phyloP scores from a whole-genome alignment of 768 basidiomycete species.

The Mycena floridula region DNA sequence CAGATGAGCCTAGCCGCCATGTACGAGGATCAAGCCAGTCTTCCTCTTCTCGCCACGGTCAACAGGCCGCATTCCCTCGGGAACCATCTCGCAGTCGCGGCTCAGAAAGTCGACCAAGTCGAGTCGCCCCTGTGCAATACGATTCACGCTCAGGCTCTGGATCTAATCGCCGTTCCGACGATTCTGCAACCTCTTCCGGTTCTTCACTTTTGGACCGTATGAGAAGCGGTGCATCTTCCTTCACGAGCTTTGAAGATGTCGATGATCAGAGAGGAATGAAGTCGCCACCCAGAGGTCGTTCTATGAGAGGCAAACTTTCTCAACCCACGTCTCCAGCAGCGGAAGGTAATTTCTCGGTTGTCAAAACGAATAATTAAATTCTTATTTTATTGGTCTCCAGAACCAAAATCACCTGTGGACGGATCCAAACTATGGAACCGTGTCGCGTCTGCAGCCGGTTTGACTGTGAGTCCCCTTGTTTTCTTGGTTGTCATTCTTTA shows the following conservation, averaged over 20 bases:
- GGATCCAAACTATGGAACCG: slow-evolving; percentile 50
- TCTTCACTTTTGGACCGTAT: slow-evolving; percentile 33
- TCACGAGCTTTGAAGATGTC: slow-evolving; percentile 39
- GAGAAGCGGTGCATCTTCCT: slow-evolving; percentile 29
- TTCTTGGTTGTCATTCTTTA: no score
- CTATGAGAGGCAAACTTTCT: not conserved
- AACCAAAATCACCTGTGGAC: slow-evolving; percentile 20
- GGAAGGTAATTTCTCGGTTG: slow-evolving; percentile 1
- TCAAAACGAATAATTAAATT: no score
- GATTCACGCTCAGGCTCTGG: slow-evolving; percentile 1
- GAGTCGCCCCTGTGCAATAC: slow-evolving; percentile 5
- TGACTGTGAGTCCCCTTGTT: slow-evolving; percentile 53
- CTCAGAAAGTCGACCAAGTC: slow-evolving; percentile 1
- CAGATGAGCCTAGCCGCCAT: slow-evolving; percentile 4
- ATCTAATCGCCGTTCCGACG: slow-evolving; percentile 14
- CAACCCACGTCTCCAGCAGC: no score
- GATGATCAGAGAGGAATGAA: not conserved
- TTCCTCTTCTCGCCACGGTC: slow-evolving; percentile 12
- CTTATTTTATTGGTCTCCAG: not conserved
- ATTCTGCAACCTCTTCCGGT: slow-evolving; percentile 19
- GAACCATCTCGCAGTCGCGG: not conserved
- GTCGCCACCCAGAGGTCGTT: not conserved
- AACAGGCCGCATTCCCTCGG: slow-evolving; percentile 9
- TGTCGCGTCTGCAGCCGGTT: slow-evolving; percentile 46
- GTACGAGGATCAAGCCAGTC: not conserved